Evolutionary conservation across 2,329 filamentous ascomycete genomes (phyloP).

Genomic region (Monosporascus ibericus): DNA sequence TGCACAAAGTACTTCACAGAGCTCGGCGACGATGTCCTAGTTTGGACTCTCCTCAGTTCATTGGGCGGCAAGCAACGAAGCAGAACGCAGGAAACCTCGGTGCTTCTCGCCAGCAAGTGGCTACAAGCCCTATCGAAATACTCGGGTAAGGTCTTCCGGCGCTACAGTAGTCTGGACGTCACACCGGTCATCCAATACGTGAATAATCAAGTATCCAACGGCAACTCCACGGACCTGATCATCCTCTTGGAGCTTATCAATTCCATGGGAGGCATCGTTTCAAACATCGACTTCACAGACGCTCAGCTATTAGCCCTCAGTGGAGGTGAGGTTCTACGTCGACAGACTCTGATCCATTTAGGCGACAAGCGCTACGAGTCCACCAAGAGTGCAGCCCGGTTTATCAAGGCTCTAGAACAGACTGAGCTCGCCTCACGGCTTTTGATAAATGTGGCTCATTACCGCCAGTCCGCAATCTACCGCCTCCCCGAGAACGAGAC

Average conservation of each 20-base stretch:
- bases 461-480: conserved; percentile 81
- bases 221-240: conserved; percentile 85
- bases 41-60: conserved; percentile 83
- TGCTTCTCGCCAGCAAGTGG: conserved; percentile 81
- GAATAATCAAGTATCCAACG: conserved; percentile 70
- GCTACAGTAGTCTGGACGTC: conserved; percentile 77
- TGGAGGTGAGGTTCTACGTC: conserved; percentile 72
- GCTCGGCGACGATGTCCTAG: conserved; percentile 85
- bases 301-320: conserved; percentile 82
- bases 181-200: conserved; percentile 87
- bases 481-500: conserved; percentile 63
- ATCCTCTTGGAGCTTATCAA: conserved; percentile 85
- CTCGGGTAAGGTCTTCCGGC: conserved; percentile 81
- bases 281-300: conserved; percentile 83
- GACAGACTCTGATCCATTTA: conserved; percentile 72
- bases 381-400: conserved; percentile 66
- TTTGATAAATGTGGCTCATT: conserved; percentile 85
- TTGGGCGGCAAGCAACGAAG: conserved; percentile 56
- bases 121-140: conserved; percentile 85
- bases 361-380: conserved; percentile 77
- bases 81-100: conserved; percentile 55
- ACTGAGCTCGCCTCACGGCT: conserved; percentile 74
- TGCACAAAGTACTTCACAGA: conserved; percentile 92
- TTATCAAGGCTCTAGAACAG: conserved; percentile 73
- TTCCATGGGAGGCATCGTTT: conserved; percentile 89